A percentile compares a stretch with the other conserved stretches of the same genome.
Evolutionary conservation across 164 flowering plant species (phyloP).

Genomic region (Magnolia sinica): DNA sequence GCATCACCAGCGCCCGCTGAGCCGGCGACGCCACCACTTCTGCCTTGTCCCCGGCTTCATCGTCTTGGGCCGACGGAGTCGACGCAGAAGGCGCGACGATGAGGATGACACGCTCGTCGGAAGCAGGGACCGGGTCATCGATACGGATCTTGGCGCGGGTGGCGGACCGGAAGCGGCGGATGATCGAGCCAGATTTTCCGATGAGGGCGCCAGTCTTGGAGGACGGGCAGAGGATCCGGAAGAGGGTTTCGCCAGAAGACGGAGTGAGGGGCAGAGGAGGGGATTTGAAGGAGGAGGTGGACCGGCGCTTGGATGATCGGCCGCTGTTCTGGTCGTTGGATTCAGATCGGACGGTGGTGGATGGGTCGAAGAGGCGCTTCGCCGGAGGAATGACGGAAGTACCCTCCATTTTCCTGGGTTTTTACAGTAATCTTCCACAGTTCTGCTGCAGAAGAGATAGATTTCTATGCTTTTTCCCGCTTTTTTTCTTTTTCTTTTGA

Average conservation of each 20-base stretch:
- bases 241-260: slow-evolving; percentile 25
- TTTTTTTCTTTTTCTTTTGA: too few relatives aligned
- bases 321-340: slow-evolving; percentile 9
- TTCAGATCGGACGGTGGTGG: slow-evolving; percentile 7
- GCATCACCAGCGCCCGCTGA: slow-evolving; percentile 28
- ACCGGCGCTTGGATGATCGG: not conserved
- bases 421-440: not conserved
- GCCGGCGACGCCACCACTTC: slow-evolving; percentile 18
- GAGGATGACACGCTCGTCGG: slow-evolving; percentile 33
- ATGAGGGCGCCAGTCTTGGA: slow-evolving; percentile 35
- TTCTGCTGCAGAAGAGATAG: not conserved
- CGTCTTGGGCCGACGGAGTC: slow-evolving; percentile 3
- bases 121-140: slow-evolving; percentile 26
- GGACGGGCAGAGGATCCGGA: slow-evolving; percentile 41
- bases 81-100: slow-evolving; percentile 18
- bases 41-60: slow-evolving; percentile 5
- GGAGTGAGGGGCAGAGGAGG: not conserved
- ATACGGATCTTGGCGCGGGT: slow-evolving; percentile 39
- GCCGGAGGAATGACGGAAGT: not conserved
- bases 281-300: slow-evolving; percentile 20
- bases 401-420: not conserved
- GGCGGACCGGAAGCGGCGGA: slow-evolving; percentile 34
- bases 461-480: not conserved
- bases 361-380: not conserved
- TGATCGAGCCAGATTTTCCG: slow-evolving; percentile 39